phyloP scores from a whole-genome alignment of 305 asterid species.

The Fraxinus sp. region DNA sequence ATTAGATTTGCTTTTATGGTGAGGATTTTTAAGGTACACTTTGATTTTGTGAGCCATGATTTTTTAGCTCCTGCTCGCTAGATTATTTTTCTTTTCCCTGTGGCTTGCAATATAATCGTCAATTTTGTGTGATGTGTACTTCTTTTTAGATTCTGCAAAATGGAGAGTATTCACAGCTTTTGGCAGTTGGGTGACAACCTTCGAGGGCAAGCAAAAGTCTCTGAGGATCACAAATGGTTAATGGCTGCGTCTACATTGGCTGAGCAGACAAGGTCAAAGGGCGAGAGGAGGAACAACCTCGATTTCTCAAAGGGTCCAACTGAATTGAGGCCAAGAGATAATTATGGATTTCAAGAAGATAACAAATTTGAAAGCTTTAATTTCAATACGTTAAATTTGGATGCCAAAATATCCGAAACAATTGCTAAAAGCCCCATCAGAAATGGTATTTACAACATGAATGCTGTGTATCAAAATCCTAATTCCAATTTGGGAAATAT shows the following conservation, averaged over 20 bases:
- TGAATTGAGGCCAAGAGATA: constrained; percentile 60
- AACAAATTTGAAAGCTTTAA: constrained; percentile 69
- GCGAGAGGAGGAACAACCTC: constrained; percentile 68
- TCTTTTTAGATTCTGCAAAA: constrained; percentile 33
- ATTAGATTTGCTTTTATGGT: not conserved
- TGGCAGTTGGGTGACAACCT: constrained; percentile 94
- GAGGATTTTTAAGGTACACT: not conserved
- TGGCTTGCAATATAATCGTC: not conserved
- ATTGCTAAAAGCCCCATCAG: constrained; percentile 41
- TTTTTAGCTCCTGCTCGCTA: not conserved
- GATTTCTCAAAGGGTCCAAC: constrained; percentile 75
- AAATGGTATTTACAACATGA: constrained; percentile 54
- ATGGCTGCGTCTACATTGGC: constrained; percentile 81
- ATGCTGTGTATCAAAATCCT: constrained; percentile 58
- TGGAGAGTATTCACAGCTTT: constrained; percentile 67
- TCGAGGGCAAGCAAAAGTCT: constrained; percentile 78
- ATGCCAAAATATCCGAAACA: constrained; percentile 51
- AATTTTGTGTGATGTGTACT: not conserved
- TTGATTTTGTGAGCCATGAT: not conserved
- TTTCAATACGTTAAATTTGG: constrained; percentile 69
- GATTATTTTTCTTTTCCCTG: not conserved
- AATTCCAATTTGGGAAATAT: constrained; percentile 44
- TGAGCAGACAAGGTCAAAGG: constrained; percentile 72
- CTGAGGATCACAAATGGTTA: constrained; percentile 84
- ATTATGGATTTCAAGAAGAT: constrained; percentile 59